Evolutionary conservation across 345 rosid genomes (phyloP), one percentile per base, ranked within the genome.

Genomic region (Eucalyptus regnans): DNA sequence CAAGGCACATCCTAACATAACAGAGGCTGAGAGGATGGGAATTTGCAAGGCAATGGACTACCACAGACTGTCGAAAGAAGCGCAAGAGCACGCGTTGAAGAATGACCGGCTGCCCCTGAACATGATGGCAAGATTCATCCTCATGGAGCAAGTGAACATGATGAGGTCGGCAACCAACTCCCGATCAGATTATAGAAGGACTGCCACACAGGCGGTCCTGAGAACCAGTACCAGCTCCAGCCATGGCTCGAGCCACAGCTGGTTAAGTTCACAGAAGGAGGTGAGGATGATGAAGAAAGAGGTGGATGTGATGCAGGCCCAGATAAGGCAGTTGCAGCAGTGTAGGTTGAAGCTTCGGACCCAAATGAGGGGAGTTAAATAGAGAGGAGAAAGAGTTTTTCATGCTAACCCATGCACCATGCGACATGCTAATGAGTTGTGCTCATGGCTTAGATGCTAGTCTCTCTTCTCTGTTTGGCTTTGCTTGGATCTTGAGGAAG

Each of bases 241-340:
- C 54, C 87, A 85, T 31, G 89, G 90, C 79, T 87, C 76, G 31
- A 90, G 94, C 48, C 88, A 80, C 50, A 86, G 58, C 86, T 86
- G 86, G 86, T 33, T 87, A 64, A 54, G 89, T 12, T 83, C 89
- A 7, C 90, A 52, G 17, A 90, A 90, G 20, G 95, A 95, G 92
- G 89, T 94, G 80, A 92, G 52, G 52, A 79, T 89, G 90, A 92
- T 95, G 92, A 94, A 86, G 87, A 88, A 92, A 86, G 97, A 94
- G 85, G 95, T 95, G 27, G 93, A 93, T 62, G 56, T 22, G 16
- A 92, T 95, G 93, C 94, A 94, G 90, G 31, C 86, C 93, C 94
- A 94, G 68, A 92, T 95, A 44, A 91, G 91, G 88, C 89, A 92
- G 52, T 43, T 94, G 92, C 92, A 94, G 84, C 89, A 87, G 93